A percentile compares a stretch with the other conserved stretches of the same genome.
phyloP scores from a whole-genome alignment of 495 filamentous ascomycete species.

The Hypomontagnella monticulosa region DNA sequence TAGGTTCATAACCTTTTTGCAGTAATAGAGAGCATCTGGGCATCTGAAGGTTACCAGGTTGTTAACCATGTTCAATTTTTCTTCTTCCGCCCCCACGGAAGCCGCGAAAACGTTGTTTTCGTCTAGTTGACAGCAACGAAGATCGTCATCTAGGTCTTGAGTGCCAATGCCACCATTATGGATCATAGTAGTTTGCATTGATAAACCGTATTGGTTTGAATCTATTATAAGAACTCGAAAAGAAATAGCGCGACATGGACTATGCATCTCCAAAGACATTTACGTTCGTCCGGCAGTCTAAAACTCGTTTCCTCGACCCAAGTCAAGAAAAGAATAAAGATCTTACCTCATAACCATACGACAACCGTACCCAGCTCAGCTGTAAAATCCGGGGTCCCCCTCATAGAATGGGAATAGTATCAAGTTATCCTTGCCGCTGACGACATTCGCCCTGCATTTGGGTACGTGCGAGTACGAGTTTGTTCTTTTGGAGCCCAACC shows the following conservation, averaged over 20 bases:
- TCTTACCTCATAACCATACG: neutral
- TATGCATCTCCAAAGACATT: neutral
- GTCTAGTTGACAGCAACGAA: constrained; percentile 26
- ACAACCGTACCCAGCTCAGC: too few relatives aligned
- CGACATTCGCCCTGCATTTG: neutral
- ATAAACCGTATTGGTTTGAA: neutral
- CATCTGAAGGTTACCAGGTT: neutral
- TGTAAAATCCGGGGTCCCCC: too few relatives aligned
- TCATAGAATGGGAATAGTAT: too few relatives aligned
- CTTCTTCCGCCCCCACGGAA: neutral
- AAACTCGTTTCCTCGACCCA: too few relatives aligned
- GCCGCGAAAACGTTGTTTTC: constrained; percentile 21
- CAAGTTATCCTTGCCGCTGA: neutral
- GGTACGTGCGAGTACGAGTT: neutral
- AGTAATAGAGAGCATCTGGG: too few relatives aligned
- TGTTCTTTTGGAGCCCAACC: neutral
- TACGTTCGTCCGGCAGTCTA: too few relatives aligned
- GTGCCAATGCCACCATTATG: constrained; percentile 19
- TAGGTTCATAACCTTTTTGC: too few relatives aligned
- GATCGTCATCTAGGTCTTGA: constrained; percentile 38
- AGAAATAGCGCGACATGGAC: neutral
- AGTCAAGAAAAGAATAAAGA: neutral
- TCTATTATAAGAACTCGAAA: neutral
- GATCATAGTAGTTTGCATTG: constrained; percentile 9
- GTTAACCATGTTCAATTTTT: neutral